phyloP scores from a whole-genome alignment of 176 grass and related monocot genomes.

The Bonia amplexicaulis region DNA sequence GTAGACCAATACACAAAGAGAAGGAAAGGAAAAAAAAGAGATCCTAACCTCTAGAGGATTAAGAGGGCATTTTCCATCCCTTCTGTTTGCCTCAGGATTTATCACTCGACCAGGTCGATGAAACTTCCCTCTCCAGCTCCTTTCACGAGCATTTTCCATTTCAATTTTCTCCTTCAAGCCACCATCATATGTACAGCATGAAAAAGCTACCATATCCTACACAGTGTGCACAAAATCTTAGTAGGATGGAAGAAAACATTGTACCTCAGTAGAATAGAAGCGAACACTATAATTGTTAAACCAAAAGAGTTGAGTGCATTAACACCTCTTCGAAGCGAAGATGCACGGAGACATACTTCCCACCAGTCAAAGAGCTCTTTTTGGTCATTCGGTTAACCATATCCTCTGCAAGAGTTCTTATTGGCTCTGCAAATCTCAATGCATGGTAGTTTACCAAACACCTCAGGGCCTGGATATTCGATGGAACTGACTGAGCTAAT shows the following conservation, averaged over 20 bases:
- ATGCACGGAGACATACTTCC: constrained; percentile 87
- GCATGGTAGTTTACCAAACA: constrained; percentile 88
- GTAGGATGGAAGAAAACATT: constrained; percentile 5
- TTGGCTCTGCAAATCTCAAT: constrained; percentile 80
- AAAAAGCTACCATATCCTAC: constrained; percentile 99
- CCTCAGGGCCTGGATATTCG: constrained; percentile 68
- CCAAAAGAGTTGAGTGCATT: background rate
- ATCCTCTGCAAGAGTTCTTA: constrained; percentile 63
- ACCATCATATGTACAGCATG: constrained; percentile 88
- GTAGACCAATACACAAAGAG: background rate
- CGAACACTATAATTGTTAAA: constrained; percentile 13
- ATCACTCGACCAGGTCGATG: constrained; percentile 71
- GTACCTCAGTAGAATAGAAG: constrained; percentile 11
- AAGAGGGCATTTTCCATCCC: constrained; percentile 80
- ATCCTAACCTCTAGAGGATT: constrained; percentile 74
- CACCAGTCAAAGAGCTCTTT: constrained; percentile 55
- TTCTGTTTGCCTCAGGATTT: constrained; percentile 78
- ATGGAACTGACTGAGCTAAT: constrained; percentile 64
- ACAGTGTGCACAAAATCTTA: constrained; percentile 26
- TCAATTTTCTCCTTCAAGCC: constrained; percentile 57
- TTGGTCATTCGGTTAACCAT: constrained; percentile 84
- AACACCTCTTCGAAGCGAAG: constrained; percentile 96
- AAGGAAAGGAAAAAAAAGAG: background rate
- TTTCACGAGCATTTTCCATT: constrained; percentile 89
- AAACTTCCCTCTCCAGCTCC: constrained; percentile 89